Evolutionary conservation across 176 grass and related monocot genomes (phyloP).

Genomic region (Alopecurus myosuroides): DNA sequence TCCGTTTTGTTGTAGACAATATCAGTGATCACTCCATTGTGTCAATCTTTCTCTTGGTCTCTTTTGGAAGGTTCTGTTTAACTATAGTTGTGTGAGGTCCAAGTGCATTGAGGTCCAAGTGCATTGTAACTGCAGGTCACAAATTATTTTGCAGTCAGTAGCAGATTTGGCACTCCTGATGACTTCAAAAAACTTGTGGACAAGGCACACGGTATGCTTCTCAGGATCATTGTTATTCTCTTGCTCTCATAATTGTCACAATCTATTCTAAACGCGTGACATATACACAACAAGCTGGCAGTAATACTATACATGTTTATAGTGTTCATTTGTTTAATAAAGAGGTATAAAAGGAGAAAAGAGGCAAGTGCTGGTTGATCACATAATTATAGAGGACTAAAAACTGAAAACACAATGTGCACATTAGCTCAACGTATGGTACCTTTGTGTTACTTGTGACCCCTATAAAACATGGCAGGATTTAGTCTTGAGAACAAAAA

Average conservation of each 20-base stretch:
- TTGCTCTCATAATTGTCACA: background rate
- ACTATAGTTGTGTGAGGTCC: background rate
- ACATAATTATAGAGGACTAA: background rate
- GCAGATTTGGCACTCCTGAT: constrained; percentile 95
- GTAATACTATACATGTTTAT: background rate
- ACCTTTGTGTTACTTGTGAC: background rate
- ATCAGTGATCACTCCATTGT: background rate
- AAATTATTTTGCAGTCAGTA: constrained; percentile 94
- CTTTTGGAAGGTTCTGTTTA: background rate
- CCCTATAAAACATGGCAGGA: background rate
- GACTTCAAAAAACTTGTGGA: constrained; percentile 96
- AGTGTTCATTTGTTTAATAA: background rate
- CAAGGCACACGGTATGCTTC: constrained; percentile 77
- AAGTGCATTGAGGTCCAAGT: too few species aligned
- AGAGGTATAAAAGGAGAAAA: background rate
- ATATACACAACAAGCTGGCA: background rate
- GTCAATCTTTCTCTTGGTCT: background rate
- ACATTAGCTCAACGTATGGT: background rate
- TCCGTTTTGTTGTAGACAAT: background rate
- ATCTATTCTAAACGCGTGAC: background rate
- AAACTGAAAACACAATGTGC: background rate
- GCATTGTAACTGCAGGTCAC: constrained; percentile 62
- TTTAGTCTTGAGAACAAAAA: background rate
- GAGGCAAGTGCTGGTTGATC: background rate
- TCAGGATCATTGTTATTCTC: constrained; percentile 13